phyloP scores from a whole-genome alignment of 768 basidiomycete species.

The Leccinum subtestaceum region DNA sequence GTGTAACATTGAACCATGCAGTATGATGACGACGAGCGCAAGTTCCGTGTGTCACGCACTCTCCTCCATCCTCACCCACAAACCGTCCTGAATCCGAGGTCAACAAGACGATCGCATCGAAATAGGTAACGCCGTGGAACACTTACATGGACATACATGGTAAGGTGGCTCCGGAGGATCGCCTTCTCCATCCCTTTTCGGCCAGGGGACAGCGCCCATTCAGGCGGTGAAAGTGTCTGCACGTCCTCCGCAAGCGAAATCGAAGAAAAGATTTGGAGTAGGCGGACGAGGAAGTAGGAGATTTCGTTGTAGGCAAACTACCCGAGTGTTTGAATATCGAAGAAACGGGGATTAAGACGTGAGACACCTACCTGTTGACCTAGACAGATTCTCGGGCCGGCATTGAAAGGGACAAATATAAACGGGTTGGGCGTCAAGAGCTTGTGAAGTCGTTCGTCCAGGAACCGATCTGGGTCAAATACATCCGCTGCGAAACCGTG shows the following conservation, averaged over 20 bases:
- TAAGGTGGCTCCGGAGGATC: constrained; percentile 48
- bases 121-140: background rate
- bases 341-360: background rate
- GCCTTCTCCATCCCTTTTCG: constrained; percentile 46
- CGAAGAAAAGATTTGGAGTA: constrained; percentile 52
- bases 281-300: constrained; percentile 59
- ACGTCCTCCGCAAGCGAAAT: constrained; percentile 45
- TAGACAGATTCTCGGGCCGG: constrained; percentile 38
- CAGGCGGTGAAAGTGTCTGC: constrained; percentile 43
- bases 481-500: constrained; percentile 38
- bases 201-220: constrained; percentile 37
- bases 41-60: background rate
- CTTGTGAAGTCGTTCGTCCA: constrained; percentile 55
- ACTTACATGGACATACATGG: constrained; percentile 49
- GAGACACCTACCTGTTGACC: constrained; percentile 33
- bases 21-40: background rate
- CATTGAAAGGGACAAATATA: constrained; percentile 45
- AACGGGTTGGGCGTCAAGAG: constrained; percentile 54
- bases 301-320: constrained; percentile 66
- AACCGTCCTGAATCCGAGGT: constrained; percentile 12
- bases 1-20: background rate
- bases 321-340: background rate
- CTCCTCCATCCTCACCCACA: constrained; percentile 29
- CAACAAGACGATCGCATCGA: background rate
- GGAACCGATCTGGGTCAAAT: constrained; percentile 68